These are phyloP conservation scores for Anthoceros angustus DNA, from an alignment of 225 moss, liverwort and hornwort genomes.

Conservation along the genomic window DNA sequence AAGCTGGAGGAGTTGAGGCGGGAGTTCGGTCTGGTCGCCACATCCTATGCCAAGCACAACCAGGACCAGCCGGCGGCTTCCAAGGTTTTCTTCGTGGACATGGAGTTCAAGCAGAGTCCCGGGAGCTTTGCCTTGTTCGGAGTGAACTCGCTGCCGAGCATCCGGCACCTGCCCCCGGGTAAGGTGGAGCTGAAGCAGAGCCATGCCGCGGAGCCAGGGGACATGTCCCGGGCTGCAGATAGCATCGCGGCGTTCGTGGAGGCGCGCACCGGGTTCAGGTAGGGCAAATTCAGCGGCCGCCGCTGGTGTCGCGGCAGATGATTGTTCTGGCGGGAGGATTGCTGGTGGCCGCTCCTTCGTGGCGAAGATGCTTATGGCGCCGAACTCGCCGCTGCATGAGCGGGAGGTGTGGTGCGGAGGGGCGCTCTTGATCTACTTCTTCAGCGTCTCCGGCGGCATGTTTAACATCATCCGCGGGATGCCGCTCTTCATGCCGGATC, in stretches of 20 bases:
- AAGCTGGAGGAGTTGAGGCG: conserved; percentile 62
- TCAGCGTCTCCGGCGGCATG: conserved; percentile 99
- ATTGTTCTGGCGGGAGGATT: conserved; percentile 35
- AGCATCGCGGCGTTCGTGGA: conserved; percentile 62
- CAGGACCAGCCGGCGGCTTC: conserved; percentile 28
- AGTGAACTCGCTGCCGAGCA: conserved; percentile 57
- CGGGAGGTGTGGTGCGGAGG: conserved; percentile 67
- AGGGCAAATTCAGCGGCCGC: conserved; percentile 69
- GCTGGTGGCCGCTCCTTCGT: conserved; percentile 50
- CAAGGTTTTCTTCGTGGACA: conserved; percentile 75
- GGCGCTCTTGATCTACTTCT: conserved; percentile 73
- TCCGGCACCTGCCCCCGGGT: conserved; percentile 56
- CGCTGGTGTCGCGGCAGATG: conserved; percentile 58
- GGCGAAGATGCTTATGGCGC: conserved; percentile 46
- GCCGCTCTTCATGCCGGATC: conserved; percentile 85
- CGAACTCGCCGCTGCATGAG: conserved; percentile 70
- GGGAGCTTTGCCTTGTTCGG: conserved; percentile 61
- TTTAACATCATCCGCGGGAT: conserved; percentile 96
- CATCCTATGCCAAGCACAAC: conserved; percentile 44
- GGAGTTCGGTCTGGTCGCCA: conserved; percentile 63
- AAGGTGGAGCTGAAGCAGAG: conserved; percentile 35
- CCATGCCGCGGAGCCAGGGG: conserved; percentile 53
- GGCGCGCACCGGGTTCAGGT: conserved; percentile 46
- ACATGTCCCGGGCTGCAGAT: conserved; percentile 63
- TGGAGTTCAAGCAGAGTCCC: conserved; percentile 83